Conservation (phyloP, 352 stramenopile genomes). For the Pseudoperonospora humuli region DNA sequence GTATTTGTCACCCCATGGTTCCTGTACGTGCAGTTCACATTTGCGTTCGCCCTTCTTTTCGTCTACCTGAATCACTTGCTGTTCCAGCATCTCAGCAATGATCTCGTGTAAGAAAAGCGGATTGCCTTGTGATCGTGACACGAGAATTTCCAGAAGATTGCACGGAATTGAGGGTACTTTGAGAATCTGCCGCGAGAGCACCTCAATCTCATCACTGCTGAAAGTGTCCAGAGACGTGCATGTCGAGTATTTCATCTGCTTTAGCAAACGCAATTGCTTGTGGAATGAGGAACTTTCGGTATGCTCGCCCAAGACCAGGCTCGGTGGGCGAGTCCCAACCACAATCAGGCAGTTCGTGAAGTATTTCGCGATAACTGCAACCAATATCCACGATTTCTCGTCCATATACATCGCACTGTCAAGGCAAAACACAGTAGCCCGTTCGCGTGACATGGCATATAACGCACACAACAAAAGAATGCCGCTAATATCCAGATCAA, state of each 20-base stretch:
- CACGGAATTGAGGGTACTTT: constrained; percentile 47
- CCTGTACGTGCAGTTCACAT: constrained; percentile 68
- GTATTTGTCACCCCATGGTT: constrained; percentile 74
- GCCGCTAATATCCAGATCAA: constrained; percentile 58
- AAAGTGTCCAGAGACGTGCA: constrained; percentile 47
- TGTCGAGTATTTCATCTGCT: constrained; percentile 50
- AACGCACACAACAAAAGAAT: constrained; percentile 73
- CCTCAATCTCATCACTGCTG: constrained; percentile 42
- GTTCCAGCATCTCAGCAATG: constrained; percentile 72
- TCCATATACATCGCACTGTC: constrained; percentile 87
- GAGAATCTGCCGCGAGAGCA: constrained; percentile 56
- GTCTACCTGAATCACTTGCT: constrained; percentile 73
- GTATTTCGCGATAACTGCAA: constrained; percentile 77
- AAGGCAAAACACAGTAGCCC: constrained; percentile 64
- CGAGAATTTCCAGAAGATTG: constrained; percentile 57
- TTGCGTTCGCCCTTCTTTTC: constrained; percentile 28
- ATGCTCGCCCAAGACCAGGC: constrained; percentile 50
- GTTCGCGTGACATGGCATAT: constrained; percentile 65
- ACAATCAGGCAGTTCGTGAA: constrained; percentile 82
- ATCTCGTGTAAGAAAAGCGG: constrained; percentile 79
- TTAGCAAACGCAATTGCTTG: constrained; percentile 67
- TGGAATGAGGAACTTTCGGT: constrained; percentile 71
- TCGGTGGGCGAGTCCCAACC: constrained; percentile 61
- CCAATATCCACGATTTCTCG: constrained; percentile 77
- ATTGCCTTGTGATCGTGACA: constrained; percentile 74